Percentiles rank a stretch among this genome's conserved stretches.
Conservation (phyloP, 345 rosid species). For the Gossypium ekmanianum region DNA sequence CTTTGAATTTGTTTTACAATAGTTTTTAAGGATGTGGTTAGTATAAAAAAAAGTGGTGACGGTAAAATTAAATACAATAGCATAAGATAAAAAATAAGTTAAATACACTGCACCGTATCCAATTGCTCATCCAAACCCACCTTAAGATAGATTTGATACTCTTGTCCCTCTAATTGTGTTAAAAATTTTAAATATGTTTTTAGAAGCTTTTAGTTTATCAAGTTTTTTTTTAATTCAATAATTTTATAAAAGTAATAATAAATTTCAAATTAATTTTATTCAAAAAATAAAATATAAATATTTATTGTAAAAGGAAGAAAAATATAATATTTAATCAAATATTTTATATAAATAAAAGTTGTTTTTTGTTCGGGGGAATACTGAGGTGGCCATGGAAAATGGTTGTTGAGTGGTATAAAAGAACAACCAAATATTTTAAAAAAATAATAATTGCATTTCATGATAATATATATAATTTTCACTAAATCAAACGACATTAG, state of each 20-base stretch:
- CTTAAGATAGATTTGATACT: no score
- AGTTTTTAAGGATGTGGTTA: accelerated
- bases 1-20: no score
- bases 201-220: not conserved
- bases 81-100: no score
- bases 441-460: no score
- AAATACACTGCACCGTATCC: accelerated
- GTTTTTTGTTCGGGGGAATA: slow-evolving; percentile 8
- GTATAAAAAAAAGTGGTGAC: no score
- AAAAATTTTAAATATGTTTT: no score
- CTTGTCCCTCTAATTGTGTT: no score
- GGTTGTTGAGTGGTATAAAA: no score
- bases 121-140: no score
- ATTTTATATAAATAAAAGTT: not conserved
- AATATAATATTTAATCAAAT: not conserved
- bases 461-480: no score
- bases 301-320: not conserved
- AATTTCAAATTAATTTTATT: not conserved
- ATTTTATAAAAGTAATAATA: not conserved
- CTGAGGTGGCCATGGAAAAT: slow-evolving; percentile 28
- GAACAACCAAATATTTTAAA: no score
- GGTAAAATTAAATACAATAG: no score
- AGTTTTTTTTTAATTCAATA: not conserved
- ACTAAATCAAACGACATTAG: slow-evolving; percentile 24
- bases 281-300: not conserved